Evolutionary conservation across 1,284 basidiomycete genomes (phyloP).

Genomic region (Cutaneotrichosporon cutaneum): DNA sequence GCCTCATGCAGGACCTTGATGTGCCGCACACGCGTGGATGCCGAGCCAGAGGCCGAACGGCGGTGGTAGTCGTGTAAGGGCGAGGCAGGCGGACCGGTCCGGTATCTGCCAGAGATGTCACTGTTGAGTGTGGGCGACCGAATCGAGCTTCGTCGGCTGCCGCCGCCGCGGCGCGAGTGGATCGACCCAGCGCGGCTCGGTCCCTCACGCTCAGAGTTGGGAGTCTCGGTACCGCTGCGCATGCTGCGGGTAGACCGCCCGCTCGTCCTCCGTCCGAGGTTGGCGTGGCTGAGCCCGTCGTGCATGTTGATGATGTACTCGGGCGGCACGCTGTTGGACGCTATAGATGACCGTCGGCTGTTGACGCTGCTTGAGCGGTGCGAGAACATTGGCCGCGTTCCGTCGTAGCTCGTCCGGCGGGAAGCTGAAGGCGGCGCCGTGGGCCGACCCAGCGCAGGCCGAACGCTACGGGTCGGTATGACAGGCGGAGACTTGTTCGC

Average conservation of each 20-base stretch:
- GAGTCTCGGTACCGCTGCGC: conserved; percentile 48
- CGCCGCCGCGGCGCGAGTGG: conserved; percentile 33
- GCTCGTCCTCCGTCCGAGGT: conserved; percentile 37
- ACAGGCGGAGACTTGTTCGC: conserved; percentile 24
- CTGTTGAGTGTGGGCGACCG: conserved; percentile 39
- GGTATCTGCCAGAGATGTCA: conserved; percentile 25
- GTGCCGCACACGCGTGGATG: conserved; percentile 43
- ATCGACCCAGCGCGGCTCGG: conserved; percentile 41
- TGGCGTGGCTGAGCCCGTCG: conserved; percentile 29
- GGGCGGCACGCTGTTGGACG: conserved; percentile 38
- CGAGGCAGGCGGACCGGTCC: conserved; percentile 28
- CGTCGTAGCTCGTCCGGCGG: conserved; percentile 39
- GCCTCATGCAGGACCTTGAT: conserved; percentile 46
- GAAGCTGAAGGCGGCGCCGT: conserved; percentile 24
- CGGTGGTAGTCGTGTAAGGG: conserved; percentile 50
- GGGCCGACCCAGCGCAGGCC: conserved; percentile 30
- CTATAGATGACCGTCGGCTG: conserved; percentile 49
- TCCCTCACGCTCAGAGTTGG: conserved; percentile 48
- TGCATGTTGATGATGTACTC: conserved; percentile 36
- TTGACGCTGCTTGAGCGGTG: conserved; percentile 52
- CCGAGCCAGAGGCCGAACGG: conserved; percentile 39
- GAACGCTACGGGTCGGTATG: conserved; percentile 36
- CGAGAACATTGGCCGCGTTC: conserved; percentile 37
- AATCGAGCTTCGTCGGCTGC: conserved; percentile 31
- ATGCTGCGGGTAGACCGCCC: conserved; percentile 11